A percentile compares a stretch with the other conserved stretches of the same genome.
These are phyloP conservation scores for Sugiyamaella chiloensis DNA, from an alignment of 805 yeast genomes.

Conservation along the genomic window DNA sequence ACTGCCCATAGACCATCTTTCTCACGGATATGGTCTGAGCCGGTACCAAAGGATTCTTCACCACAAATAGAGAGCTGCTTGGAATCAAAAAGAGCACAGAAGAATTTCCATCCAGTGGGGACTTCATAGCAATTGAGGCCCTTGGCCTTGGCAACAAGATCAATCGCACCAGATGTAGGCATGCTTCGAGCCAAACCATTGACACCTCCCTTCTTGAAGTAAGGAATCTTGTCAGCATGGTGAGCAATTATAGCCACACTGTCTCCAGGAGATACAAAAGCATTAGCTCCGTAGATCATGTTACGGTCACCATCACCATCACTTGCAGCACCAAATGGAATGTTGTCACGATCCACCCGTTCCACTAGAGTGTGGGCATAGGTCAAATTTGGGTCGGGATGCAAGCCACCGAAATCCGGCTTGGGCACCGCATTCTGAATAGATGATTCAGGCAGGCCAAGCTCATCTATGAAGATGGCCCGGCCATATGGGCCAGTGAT, in stretches of 20 bases:
- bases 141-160: constrained; percentile 78
- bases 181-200: constrained; percentile 93
- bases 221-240: constrained; percentile 88
- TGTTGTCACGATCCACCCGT: constrained; percentile 73
- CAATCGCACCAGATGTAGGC: constrained; percentile 96
- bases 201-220: constrained; percentile 79
- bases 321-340: constrained; percentile 97
- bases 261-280: constrained; percentile 98
- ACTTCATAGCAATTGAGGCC: constrained; percentile 83
- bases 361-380: constrained; percentile 86
- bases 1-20: constrained; percentile 98
- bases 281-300: constrained; percentile 93
- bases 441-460: constrained; percentile 66
- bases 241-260: constrained; percentile 97
- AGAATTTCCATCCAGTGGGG: constrained; percentile 99
- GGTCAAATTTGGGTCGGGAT: constrained; percentile 96
- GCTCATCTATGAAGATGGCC: constrained; percentile 77
- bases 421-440: constrained; percentile 77
- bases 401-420: constrained; percentile 95
- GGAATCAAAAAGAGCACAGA: constrained; percentile 92
- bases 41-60: constrained; percentile 97
- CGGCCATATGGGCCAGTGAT: constrained; percentile 96
- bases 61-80: constrained; percentile 94
- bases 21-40: constrained; percentile 95
- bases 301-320: constrained; percentile 99